phyloP scores from a whole-genome alignment of 352 stramenopile species.

The Pythium brassicae region DNA sequence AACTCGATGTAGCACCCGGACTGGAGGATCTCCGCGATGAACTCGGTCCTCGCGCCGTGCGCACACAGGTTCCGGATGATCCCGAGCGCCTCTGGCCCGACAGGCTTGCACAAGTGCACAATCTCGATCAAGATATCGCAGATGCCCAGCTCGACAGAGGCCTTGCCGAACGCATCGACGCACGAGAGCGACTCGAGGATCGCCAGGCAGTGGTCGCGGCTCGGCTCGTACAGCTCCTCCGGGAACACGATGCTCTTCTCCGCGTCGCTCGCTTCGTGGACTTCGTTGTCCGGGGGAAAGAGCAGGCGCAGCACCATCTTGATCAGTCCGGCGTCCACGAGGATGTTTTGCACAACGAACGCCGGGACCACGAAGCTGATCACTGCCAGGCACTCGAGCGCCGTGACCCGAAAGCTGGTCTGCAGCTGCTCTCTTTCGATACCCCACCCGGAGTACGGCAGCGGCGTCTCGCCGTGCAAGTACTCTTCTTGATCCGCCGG shows the following conservation, averaged over 20 bases:
- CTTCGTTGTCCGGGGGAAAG: constrained; percentile 75
- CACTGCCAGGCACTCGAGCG: constrained; percentile 63
- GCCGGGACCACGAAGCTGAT: constrained; percentile 44
- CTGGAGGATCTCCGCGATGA: constrained; percentile 59
- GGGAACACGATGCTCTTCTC: constrained; percentile 49
- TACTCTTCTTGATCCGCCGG: constrained; percentile 26
- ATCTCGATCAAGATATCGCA: constrained; percentile 80
- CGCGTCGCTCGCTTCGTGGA: constrained; percentile 54
- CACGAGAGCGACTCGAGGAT: constrained; percentile 54
- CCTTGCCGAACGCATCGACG: constrained; percentile 47
- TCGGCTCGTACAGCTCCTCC: constrained; percentile 56
- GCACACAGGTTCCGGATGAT: constrained; percentile 70
- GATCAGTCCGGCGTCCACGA: constrained; percentile 47
- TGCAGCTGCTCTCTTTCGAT: constrained; percentile 39
- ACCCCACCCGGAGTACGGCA: constrained; percentile 58
- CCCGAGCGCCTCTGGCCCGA: constrained; percentile 43
- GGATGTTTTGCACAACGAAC: constrained; percentile 55
- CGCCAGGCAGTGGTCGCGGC: constrained; percentile 52
- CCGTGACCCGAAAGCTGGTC: constrained; percentile 51
- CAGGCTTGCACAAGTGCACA: constrained; percentile 50
- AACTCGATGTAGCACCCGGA: constrained; percentile 75
- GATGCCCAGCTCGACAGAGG: constrained; percentile 50
- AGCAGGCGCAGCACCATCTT: constrained; percentile 73
- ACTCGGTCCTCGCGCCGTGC: constrained; percentile 38
- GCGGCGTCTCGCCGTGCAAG: constrained; percentile 23